These are phyloP conservation scores for Sclerotinia nivalis DNA, from an alignment of 2,329 filamentous ascomycete genomes.

Conservation along the genomic window DNA sequence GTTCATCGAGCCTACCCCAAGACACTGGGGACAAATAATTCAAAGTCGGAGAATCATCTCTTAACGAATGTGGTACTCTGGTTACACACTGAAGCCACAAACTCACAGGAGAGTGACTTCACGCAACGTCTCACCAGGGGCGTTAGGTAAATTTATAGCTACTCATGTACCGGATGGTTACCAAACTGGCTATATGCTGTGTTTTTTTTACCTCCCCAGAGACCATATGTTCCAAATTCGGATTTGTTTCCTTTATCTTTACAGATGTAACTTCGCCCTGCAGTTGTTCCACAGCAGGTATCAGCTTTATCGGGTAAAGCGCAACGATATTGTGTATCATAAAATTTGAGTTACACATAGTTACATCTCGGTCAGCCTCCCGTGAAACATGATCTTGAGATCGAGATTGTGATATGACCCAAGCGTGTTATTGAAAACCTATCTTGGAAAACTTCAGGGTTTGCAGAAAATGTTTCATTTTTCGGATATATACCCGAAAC, in stretches of 20 bases:
- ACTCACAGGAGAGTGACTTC: not conserved
- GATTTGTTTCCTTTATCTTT: not conserved
- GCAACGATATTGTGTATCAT: not conserved
- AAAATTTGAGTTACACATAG: not conserved
- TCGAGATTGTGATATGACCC: not conserved
- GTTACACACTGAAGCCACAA: not conserved
- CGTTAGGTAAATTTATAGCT: not conserved
- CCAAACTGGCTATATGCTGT: not conserved
- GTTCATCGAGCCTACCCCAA: not conserved
- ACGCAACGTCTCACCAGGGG: not conserved
- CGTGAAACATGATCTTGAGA: not conserved
- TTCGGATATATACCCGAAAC: not conserved
- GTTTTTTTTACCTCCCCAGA: not conserved
- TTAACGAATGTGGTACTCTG: not conserved
- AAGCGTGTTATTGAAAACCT: not conserved
- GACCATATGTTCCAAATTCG: not conserved
- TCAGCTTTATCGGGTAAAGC: no score
- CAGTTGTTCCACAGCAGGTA: no score
- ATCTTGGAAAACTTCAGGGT: not conserved
- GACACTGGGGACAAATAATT: not conserved
- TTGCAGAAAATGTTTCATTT: not conserved
- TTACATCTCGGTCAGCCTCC: not conserved
- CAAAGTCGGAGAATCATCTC: not conserved
- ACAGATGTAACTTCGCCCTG: not conserved
- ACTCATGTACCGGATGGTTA: not conserved